phyloP scores from a whole-genome alignment of 495 filamentous ascomycete species.

The Bryoglossum gracile region DNA sequence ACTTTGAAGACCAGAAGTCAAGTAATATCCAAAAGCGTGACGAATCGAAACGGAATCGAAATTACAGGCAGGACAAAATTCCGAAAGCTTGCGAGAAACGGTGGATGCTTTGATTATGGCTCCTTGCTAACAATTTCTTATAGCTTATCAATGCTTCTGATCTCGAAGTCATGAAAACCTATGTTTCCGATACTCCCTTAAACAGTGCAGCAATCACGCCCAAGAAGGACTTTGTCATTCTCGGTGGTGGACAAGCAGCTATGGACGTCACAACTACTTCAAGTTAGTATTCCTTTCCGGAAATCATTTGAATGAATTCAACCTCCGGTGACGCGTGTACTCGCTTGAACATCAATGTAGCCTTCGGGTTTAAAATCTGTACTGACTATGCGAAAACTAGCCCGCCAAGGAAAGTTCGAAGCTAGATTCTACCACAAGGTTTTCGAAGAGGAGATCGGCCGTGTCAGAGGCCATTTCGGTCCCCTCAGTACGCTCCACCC shows the following conservation, averaged over 20 bases:
- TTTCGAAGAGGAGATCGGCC: conserved; percentile 96
- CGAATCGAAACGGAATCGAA: too few relatives aligned
- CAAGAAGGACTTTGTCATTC: conserved; percentile 93
- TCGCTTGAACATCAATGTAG: background rate
- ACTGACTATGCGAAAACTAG: conserved; percentile 31
- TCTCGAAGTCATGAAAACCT: conserved; percentile 89
- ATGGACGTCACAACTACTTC: conserved; percentile 88
- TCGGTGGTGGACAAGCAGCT: conserved; percentile 94
- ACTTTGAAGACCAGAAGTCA: too few relatives aligned
- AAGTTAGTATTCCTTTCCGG: background rate
- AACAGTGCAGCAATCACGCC: conserved; percentile 90
- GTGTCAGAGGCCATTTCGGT: conserved; percentile 94
- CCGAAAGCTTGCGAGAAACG: too few relatives aligned
- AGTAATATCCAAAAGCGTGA: too few relatives aligned
- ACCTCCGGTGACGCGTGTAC: background rate
- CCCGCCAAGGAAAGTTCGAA: conserved; percentile 96
- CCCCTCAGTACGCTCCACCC: conserved; percentile 41
- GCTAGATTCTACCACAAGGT: conserved; percentile 98
- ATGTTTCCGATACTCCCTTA: conserved; percentile 86
- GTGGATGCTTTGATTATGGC: too few relatives aligned
- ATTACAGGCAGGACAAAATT: too few relatives aligned
- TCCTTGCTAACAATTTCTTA: background rate
- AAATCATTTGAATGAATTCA: too few relatives aligned
- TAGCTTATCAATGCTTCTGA: conserved; percentile 74
- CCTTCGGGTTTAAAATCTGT: background rate